Conservation (phyloP, 805 yeast genomes). For the Yamadazyma insecticola region DNA sequence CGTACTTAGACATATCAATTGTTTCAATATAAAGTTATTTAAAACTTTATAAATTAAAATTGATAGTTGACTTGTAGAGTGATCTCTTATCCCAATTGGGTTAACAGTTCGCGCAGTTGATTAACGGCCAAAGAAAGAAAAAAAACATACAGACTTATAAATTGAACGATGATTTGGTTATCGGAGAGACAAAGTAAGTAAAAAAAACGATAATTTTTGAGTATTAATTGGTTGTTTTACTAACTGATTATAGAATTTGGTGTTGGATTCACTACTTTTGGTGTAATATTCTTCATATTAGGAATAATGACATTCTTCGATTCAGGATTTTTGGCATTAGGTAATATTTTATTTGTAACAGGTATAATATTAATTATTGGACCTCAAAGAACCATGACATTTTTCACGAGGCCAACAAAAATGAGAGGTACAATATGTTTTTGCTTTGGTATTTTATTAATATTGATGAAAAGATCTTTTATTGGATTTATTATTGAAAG, state of each 20-base stretch:
- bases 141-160: too few species aligned
- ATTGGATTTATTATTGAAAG: conserved; percentile 81
- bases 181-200: conserved; percentile 71
- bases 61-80: too few species aligned
- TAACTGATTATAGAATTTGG: conserved; percentile 65
- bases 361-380: conserved; percentile 88
- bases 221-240: conserved; percentile 6
- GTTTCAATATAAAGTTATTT: too few species aligned
- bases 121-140: too few species aligned
- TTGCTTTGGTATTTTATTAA: conserved; percentile 66
- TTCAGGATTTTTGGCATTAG: conserved; percentile 82
- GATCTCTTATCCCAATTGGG: too few species aligned
- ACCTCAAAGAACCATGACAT: conserved; percentile 71
- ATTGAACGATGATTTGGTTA: conserved; percentile 67
- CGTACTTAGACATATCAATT: too few species aligned
- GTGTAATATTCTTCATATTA: conserved; percentile 68
- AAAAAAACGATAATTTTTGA: not conserved
- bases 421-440: conserved; percentile 84
- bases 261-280: conserved; percentile 87
- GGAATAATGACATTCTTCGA: conserved; percentile 88
- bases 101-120: too few species aligned
- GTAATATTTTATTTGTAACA: conserved; percentile 73
- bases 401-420: conserved; percentile 84
- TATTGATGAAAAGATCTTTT: conserved; percentile 72
- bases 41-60: too few species aligned